Base-by-base conservation (phyloP, 192 early-diverging fungal species). In the Globomyces pollinis-pini region DNA sequence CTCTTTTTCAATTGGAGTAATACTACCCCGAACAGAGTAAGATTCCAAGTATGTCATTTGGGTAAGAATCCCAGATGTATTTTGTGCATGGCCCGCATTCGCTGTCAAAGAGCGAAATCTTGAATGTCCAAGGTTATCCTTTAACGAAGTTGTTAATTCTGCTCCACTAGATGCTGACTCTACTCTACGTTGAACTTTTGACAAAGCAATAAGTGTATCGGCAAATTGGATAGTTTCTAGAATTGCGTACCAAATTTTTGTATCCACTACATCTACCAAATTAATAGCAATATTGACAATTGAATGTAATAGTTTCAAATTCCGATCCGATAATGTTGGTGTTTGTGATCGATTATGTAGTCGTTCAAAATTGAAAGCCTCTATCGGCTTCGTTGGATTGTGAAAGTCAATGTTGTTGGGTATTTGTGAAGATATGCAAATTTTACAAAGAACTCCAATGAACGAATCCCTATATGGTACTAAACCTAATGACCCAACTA, bases 191-290 rank as follows among this genome's bases (percentile, higher is more conserved):
- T 66, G 23, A 38, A 43, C 20, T 70, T 80, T 59, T 30, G 76
- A 75, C 1, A 70, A 68, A 9, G 79, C 76, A 41, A 95, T 50
- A 16, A 91, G 66, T 64, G 85, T 83, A 42, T 96, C 93, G 1
- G 88, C 86, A 20, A 87, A 80, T 64, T 94, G 92, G 60, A 96
- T 70, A 2, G 91, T 92, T 56, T 91, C 88, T 32, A 96, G 62
- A 1, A 96, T 80, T 29, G 86, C 69, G 61, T 86, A 91, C 96
- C 96, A 99, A 41, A 86, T 76, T 50, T 65, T 66, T 33, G 85
- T 67, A 13, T 86, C 89, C 38, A 99, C 67, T 6, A 83, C 83
- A 11, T 82, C 67, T 4, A 80, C 84, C 52, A 96, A 73, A 23
- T 78, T 84, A 67, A 84, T 73, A 5, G 91, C 81, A 9, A 91